These are phyloP conservation scores for Oleoguttula mirabilis DNA, from an alignment of 495 filamentous ascomycete species.

Conservation along the genomic window DNA sequence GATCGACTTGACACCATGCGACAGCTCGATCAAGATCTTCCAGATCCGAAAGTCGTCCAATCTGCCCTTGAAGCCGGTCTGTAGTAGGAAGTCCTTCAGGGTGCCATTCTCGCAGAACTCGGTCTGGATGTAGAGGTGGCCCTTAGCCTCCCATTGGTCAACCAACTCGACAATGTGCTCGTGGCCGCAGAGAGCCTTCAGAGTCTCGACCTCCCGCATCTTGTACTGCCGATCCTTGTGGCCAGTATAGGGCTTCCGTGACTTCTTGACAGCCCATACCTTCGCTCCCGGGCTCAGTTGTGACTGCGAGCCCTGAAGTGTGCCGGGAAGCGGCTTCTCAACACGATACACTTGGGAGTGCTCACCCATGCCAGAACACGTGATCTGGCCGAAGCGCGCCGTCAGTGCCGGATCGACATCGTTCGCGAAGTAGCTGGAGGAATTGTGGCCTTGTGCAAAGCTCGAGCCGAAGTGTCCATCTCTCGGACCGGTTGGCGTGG, in stretches of 20 bases:
- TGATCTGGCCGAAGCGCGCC: slow-evolving; percentile 61
- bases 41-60: slow-evolving; percentile 96
- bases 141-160: slow-evolving; percentile 72
- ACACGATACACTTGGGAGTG: slow-evolving; percentile 90
- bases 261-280: slow-evolving; percentile 89
- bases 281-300: slow-evolving; percentile 29
- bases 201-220: slow-evolving; percentile 64
- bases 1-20: slow-evolving; percentile 74
- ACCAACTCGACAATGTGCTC: slow-evolving; percentile 75
- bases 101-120: slow-evolving; percentile 92
- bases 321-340: slow-evolving; percentile 29
- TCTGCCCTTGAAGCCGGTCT: slow-evolving; percentile 67
- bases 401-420: slow-evolving; percentile 61
- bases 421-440: slow-evolving; percentile 40
- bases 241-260: slow-evolving; percentile 64
- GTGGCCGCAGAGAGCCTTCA: slow-evolving; percentile 56
- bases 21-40: slow-evolving; percentile 84
- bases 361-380: slow-evolving; percentile 71
- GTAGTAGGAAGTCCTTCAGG: slow-evolving; percentile 65
- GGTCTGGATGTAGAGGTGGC: slow-evolving; percentile 87
- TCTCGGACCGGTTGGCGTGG: slow-evolving; percentile 65
- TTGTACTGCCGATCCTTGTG: slow-evolving; percentile 61
- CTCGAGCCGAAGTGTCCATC: slow-evolving; percentile 42
- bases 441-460: slow-evolving; percentile 26
- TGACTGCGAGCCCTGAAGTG: slow-evolving; percentile 15